Evolutionary conservation across 768 basidiomycete species (phyloP), one percentile per base, ranked within the genome.

Genomic region (Trametes sanguinea): DNA sequence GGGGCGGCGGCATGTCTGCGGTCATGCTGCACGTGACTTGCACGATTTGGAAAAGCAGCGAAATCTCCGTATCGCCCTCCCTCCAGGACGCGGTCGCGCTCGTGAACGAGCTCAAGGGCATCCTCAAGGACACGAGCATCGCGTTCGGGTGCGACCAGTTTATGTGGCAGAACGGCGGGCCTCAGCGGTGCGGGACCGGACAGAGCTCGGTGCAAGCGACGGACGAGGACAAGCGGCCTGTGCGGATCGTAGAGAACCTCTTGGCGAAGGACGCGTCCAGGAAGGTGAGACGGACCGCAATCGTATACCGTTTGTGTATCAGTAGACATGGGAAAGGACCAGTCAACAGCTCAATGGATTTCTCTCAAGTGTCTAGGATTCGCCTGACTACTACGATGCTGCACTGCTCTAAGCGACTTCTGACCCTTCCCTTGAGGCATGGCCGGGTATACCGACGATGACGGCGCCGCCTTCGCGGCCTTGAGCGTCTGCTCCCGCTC

Each of bases 41-140:
- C 22, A 22, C 22, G 22, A 1, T 1, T 22, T 22, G 22, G 22
- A 22, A 22, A 22, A 22, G 22, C 22, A n/a, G n/a, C n/a, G n/a
- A n/a, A n/a, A n/a, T n/a, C n/a, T n/a, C 22, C 22, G 22, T 22
- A 22, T 22, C 78, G 0, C 78, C 81, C 1, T 42, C 66, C 1
- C 77, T 83, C 2, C 73, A 73, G 39, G 76, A 78, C 6, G 72
- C 1, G 22, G 22, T 22, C n/a, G 66, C 70, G 1, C 82, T 86
- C 53, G 72, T 90, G 47, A 77, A 80, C 27, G 88, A 87, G 68
- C 78, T 93, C 37, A 76, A 86, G 40, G 47, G 22, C 4, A 87
- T 92, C 72, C 73, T 93, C 58, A 84, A 84, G 69, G 79, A 90
- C 71, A 87, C 80, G 8, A 84, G 86, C 72, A 89, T 91, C 62